Evolutionary conservation across 805 yeast species (phyloP).

Genomic region (Lachancea dasiensis): DNA sequence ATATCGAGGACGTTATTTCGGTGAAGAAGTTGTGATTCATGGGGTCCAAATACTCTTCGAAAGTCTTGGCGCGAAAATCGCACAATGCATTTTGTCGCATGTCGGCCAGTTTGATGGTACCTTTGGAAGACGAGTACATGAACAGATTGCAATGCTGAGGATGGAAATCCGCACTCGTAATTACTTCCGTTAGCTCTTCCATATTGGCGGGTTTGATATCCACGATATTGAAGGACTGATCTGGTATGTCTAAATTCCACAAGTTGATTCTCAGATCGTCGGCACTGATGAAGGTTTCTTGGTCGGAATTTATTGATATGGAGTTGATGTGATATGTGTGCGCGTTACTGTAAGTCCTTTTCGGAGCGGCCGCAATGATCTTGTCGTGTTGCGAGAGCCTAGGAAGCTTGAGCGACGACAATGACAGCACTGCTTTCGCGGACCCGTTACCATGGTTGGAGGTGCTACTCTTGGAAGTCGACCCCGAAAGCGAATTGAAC

Average conservation of each 20-base stretch:
- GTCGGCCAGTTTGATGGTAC: conserved; percentile 90
- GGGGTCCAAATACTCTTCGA: conserved; percentile 92
- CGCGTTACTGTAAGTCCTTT: conserved; percentile 86
- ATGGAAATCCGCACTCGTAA: conserved; percentile 94
- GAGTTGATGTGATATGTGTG: conserved; percentile 98
- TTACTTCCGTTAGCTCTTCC: conserved; percentile 98
- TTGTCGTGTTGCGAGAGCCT: conserved; percentile 90
- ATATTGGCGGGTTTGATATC: conserved; percentile 96
- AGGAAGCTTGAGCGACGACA: conserved; percentile 64
- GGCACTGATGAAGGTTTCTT: conserved; percentile 86
- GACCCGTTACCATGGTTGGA: conserved; percentile 13
- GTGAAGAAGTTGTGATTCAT: conserved; percentile 92
- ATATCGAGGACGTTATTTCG: conserved; percentile 89
- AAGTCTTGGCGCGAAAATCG: conserved; percentile 79
- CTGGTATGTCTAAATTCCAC: conserved; percentile 93
- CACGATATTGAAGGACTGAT: conserved; percentile 93
- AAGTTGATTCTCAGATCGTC: conserved; percentile 93
- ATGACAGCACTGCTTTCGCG: conserved; percentile 32
- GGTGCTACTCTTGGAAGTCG: background rate
- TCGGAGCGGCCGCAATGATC: conserved; percentile 91
- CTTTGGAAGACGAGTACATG: conserved; percentile 93
- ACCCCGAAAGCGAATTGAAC: conserved; percentile 3
- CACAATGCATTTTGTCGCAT: conserved; percentile 95
- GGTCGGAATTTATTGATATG: conserved; percentile 89
- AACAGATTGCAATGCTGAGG: conserved; percentile 87